Evolutionary conservation across 805 yeast species (phyloP), one percentile per base, ranked within the genome.

Genomic region (Cyberlindnera lachancei): DNA sequence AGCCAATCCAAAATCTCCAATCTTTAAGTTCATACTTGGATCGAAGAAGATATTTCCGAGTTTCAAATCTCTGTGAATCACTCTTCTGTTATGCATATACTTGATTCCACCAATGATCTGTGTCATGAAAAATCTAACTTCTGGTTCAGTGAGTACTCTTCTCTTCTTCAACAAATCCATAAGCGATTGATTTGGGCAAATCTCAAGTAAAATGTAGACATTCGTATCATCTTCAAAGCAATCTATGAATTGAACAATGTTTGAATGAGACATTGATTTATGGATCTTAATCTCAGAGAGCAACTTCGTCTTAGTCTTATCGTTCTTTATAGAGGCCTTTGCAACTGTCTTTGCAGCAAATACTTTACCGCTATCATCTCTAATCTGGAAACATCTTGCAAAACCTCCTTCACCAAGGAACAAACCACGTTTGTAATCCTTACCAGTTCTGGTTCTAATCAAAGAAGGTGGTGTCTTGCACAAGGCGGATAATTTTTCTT

Each of bases 1-100:
- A n/a, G 99, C 99, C 38, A 92, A 70, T 20, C 99, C 99, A 62
- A 92, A 92, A 58, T 92, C 99, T 42, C 99, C 98, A 40, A 92
- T 82, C 56, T 92, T 92, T 52, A 90, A 70, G 58, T 87, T 85
- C 95, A 90, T 92, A 29, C 84, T 71, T 8, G 86, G 83, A 56
- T 92, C 98, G 46, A 92, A 80, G 59, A 92, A 90, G 43, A 92
- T 86, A 58, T 92, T 92, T 18, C 98, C 98, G 36, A 94, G 73
- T 62, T 92, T 92, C 55, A 92, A 70, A 58, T 92, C 99, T 59
- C 99, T 73, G 62, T 92, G 99, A 42, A 92, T 83, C 11, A 92
- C 95, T 52, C 94, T 71, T 58, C 94, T 75, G 29, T 82, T 70
- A 54, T 92, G 99, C 73, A 92, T 75, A 56, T 90, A 88, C 56